Base-by-base conservation (phyloP, 2,329 filamentous ascomycete species). In the Xylariomycetidae sp. region DNA sequence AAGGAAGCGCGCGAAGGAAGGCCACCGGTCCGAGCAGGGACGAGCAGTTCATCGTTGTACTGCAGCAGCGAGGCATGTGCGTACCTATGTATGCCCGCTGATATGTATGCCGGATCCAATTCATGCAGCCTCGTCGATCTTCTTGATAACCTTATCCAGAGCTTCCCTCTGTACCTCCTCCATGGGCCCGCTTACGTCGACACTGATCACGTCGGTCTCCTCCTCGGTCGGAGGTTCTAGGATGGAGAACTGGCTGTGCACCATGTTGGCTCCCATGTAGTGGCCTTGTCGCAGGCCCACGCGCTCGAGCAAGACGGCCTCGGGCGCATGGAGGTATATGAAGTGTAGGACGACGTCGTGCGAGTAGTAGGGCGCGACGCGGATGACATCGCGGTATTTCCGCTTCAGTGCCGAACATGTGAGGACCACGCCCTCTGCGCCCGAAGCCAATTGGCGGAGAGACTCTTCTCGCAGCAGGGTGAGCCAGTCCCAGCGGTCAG, bases 401-500 rank as follows among this genome's bases (percentile, higher is more conserved):
- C 85, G 85, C 72, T 96, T 96, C 34, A 98, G 74, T 2, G 90
- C 92, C 10, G 87, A 95, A 72, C 92, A 98, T 33, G 92, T 95
- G 40, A 98, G 75, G 31, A 98, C 85, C n/a, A 95, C 92, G 30
- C 87, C 82, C 19, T 72, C 64, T 13, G 74, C 70, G 23, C 79
- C 77, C 30, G 59, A 61, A 35, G 67, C 63, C 39, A 83, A 66
- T 31, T 66, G 66, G 33, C 63, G 61, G 35, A 79, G 67, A 6
- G 78, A 76, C 51, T 79, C 81, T 44, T 86, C 75, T 43, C 85
- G 83, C 10, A 92, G 72, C 10, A 71, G 70, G 29, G 82, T 85
- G 43, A 98, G 79, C 92, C 92, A 98, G 66, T 95, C 90, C 92
- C 92, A 96, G 44, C 92, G 83, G 63, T 98, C 92, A 39, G 80